Evolutionary conservation across 805 yeast genomes (phyloP).

Genomic region (Zygosaccharomyces lentus): DNA sequence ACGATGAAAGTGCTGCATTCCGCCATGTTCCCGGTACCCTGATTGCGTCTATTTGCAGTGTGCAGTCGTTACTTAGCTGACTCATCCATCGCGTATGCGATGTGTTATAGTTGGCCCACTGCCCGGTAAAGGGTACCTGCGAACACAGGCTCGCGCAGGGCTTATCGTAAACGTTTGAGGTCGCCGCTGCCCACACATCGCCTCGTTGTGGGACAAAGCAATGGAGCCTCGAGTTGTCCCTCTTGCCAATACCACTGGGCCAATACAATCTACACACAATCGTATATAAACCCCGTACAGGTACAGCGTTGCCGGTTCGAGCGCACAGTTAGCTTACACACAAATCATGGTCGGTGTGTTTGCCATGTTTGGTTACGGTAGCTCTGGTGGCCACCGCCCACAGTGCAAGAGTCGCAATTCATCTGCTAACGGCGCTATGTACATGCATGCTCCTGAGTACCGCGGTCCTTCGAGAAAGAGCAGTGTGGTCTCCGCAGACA

Average conservation of each 20-base stretch:
- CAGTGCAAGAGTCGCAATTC: neutral
- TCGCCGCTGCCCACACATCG: neutral
- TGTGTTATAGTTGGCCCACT: neutral
- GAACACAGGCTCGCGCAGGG: neutral
- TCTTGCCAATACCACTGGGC: neutral
- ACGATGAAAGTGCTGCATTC: slow-evolving; percentile 30
- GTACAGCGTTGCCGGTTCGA: neutral
- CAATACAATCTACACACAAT: neutral
- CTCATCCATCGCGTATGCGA: neutral
- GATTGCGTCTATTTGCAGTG: neutral
- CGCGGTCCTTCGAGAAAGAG: slow-evolving; percentile 8
- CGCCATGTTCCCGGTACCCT: slow-evolving; percentile 1
- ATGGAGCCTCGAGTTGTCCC: neutral
- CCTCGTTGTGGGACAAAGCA: neutral
- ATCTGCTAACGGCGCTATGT: slow-evolving; percentile 11
- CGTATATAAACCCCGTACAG: neutral
- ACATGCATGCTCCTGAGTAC: slow-evolving; percentile 15
- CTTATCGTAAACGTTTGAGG: neutral
- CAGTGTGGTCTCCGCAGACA: neutral
- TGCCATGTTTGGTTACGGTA: slow-evolving; percentile 1
- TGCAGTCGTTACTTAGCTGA: neutral
- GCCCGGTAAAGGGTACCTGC: neutral
- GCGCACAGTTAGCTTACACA: too few species aligned
- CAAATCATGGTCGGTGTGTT: slow-evolving; percentile 1
- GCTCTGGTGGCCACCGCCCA: neutral